phyloP scores from a whole-genome alignment of 441 rosid species.

The Metrosideros polymorpha region DNA sequence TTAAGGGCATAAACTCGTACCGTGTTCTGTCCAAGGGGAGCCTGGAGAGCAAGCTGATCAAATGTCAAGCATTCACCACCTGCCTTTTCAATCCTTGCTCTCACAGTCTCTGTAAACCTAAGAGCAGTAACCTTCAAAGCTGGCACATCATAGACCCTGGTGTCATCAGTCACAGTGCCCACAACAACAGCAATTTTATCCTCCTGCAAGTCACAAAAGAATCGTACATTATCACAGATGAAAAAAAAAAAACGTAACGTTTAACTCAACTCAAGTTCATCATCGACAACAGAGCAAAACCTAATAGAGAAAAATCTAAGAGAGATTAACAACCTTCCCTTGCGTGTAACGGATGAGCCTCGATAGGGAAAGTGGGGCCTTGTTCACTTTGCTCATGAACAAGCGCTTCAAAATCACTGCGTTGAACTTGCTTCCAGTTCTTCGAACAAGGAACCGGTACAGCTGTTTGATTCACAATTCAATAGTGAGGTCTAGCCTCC shows the following conservation, averaged over 20 bases:
- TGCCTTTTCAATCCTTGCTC: slow-evolving; percentile 87
- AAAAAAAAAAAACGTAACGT: not conserved
- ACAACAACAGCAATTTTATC: slow-evolving; percentile 76
- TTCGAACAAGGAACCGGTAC: slow-evolving; percentile 79
- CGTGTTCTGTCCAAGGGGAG: slow-evolving; percentile 95
- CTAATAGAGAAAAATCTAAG: not conserved
- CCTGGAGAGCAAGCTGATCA: slow-evolving; percentile 81
- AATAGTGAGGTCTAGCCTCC: not conserved
- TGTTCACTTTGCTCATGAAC: slow-evolving; percentile 93
- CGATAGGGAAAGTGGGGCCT: slow-evolving; percentile 79
- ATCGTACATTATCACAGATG: not conserved
- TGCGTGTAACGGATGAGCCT: slow-evolving; percentile 43
- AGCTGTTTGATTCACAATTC: slow-evolving; percentile 24
- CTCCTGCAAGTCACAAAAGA: slow-evolving; percentile 29
- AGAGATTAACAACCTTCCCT: slow-evolving; percentile 42
- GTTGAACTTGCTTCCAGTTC: slow-evolving; percentile 85
- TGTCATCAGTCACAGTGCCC: slow-evolving; percentile 79
- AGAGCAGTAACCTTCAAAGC: slow-evolving; percentile 76
- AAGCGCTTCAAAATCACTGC: slow-evolving; percentile 83
- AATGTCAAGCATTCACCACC: slow-evolving; percentile 97
- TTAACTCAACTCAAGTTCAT: not conserved
- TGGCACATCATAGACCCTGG: slow-evolving; percentile 76
- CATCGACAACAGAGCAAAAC: not conserved
- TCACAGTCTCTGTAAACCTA: slow-evolving; percentile 80
- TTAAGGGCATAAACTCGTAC: slow-evolving; percentile 14